Evolutionary conservation across 768 basidiomycete species (phyloP).

Genomic region (Leccinum broughii): DNA sequence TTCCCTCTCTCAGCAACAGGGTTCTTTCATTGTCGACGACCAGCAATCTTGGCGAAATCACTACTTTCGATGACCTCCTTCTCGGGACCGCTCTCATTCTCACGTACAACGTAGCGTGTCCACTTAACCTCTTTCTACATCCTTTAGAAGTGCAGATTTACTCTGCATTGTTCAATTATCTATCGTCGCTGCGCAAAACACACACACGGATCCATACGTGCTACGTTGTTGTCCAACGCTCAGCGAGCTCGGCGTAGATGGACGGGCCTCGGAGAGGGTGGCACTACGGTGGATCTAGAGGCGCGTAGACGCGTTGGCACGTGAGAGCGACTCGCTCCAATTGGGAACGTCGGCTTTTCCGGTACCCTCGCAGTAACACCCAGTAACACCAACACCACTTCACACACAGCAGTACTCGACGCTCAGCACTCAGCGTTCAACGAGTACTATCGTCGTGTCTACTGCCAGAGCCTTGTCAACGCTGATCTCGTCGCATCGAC

Average conservation of each 20-base stretch:
- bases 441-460: not conserved
- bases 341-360: not conserved
- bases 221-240: constrained; percentile 79
- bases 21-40: constrained; percentile 44
- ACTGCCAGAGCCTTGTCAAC: not conserved
- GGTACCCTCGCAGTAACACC: not conserved
- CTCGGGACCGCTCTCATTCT: constrained; percentile 77
- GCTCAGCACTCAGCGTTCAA: not conserved
- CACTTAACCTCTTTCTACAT: constrained; percentile 86
- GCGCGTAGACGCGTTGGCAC: constrained; percentile 42
- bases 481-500: not conserved
- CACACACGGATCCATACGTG: constrained; percentile 78
- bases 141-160: constrained; percentile 73
- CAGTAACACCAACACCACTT: not conserved
- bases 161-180: constrained; percentile 74
- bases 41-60: constrained; percentile 39
- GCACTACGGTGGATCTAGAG: constrained; percentile 69
- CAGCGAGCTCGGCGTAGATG: constrained; percentile 82
- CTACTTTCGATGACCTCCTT: constrained; percentile 69
- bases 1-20: constrained; percentile 63
- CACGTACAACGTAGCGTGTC: constrained; percentile 77
- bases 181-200: constrained; percentile 81
- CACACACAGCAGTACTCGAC: not conserved
- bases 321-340: constrained; percentile 12
- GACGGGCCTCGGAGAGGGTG: constrained; percentile 87